A percentile compares a stretch with the other conserved stretches of the same genome.
Conservation (phyloP, 495 filamentous ascomycete species). For the Chaetomium cochliodes region DNA sequence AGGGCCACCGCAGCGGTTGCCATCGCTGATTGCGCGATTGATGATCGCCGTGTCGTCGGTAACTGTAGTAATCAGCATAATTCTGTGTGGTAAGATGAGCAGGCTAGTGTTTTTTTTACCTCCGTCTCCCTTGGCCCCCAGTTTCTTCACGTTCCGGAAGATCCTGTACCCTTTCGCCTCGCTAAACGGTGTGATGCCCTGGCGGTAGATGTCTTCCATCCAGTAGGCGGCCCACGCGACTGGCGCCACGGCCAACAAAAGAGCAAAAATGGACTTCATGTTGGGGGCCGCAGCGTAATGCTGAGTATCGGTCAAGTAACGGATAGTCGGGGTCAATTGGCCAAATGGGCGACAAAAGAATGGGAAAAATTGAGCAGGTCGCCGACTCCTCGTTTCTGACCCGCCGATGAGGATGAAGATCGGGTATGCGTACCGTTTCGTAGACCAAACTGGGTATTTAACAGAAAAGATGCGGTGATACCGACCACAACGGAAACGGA, state of each 20-base stretch:
- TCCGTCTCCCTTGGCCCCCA: slow-evolving; percentile 74
- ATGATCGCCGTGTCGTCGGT: slow-evolving; percentile 84
- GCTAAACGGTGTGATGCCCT: slow-evolving; percentile 46
- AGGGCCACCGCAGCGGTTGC: slow-evolving; percentile 72
- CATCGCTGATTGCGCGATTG: slow-evolving; percentile 73
- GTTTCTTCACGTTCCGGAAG: slow-evolving; percentile 82
- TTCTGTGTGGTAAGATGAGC: neutral
- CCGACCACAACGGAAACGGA: neutral
- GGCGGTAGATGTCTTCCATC: slow-evolving; percentile 43
- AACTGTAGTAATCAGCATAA: slow-evolving; percentile 41
- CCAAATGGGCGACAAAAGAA: neutral
- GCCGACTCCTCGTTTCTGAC: too few relatives aligned
- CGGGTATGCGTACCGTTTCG: neutral
- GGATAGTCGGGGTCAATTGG: neutral
- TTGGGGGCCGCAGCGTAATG: neutral
- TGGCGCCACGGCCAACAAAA: slow-evolving; percentile 22
- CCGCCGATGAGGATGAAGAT: neutral
- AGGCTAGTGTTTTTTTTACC: slow-evolving; percentile 13
- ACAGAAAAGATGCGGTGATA: neutral
- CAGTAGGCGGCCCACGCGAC: slow-evolving; percentile 29
- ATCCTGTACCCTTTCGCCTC: slow-evolving; percentile 55
- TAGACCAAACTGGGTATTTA: slow-evolving; percentile 1
- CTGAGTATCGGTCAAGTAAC: neutral
- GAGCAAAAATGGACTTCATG: slow-evolving; percentile 20
- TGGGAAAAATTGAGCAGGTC: neutral